These are phyloP conservation scores for Mycena amicta DNA, from an alignment of 768 basidiomycete species.

Conservation along the genomic window DNA sequence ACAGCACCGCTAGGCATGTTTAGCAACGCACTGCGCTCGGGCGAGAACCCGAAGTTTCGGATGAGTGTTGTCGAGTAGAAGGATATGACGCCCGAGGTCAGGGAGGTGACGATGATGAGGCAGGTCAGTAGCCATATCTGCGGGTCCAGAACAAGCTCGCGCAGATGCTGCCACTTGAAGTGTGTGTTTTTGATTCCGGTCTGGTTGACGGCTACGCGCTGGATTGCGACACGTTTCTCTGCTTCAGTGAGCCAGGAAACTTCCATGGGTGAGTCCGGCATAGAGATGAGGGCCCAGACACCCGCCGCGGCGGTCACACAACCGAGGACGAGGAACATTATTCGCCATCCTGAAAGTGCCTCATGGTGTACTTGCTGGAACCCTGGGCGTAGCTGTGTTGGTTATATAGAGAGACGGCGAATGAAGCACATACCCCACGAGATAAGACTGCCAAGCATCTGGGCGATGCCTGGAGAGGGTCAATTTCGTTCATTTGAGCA, in stretches of 20 bases:
- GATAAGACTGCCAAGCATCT: constrained; percentile 19
- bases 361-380: constrained; percentile 21
- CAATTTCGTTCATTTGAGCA: background rate
- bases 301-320: constrained; percentile 13
- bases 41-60: constrained; percentile 21
- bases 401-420: no score
- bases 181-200: constrained; percentile 28
- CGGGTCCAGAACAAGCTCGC: constrained; percentile 13
- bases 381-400: constrained; percentile 1
- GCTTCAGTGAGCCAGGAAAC: constrained; percentile 20
- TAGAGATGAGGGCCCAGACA: constrained; percentile 10
- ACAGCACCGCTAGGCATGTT: constrained; percentile 23
- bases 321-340: constrained; percentile 22
- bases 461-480: constrained; percentile 12
- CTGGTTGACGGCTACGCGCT: constrained; percentile 23
- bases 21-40: constrained; percentile 13
- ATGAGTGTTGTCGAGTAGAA: constrained; percentile 21
- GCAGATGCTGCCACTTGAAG: constrained; percentile 23
- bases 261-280: constrained; percentile 23
- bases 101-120: constrained; percentile 13
- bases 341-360: constrained; percentile 20
- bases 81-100: constrained; percentile 18
- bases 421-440: constrained; percentile 21
- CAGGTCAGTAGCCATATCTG: constrained; percentile 19
- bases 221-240: constrained; percentile 20